Conservation (phyloP, 257 asterid genomes). For the Catharanthus roseus region DNA sequence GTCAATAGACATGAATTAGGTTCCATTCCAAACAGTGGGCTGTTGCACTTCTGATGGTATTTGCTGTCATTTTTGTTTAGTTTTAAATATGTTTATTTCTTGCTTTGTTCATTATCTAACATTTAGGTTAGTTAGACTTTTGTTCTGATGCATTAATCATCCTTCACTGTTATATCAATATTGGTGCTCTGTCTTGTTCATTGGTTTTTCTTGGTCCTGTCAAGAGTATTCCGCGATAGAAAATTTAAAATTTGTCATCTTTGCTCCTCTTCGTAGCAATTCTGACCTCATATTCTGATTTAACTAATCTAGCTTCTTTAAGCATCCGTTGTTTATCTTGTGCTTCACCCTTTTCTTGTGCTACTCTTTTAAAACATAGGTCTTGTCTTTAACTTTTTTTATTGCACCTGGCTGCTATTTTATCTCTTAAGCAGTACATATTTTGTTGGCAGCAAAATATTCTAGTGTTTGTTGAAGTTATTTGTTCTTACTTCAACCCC, state of each 20-base stretch:
- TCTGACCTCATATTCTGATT: not conserved
- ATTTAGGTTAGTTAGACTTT: not conserved
- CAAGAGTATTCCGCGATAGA: not conserved
- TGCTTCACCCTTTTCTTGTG: not conserved
- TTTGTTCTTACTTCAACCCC: not conserved
- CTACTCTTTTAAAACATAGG: not conserved
- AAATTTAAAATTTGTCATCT: not conserved
- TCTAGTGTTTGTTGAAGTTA: not conserved
- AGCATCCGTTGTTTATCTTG: not conserved
- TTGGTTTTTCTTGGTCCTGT: not conserved
- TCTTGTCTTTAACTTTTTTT: not conserved
- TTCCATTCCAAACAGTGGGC: not conserved
- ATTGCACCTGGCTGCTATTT: not conserved
- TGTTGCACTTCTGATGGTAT: not conserved
- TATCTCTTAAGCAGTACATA: not conserved
- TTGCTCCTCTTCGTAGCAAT: not conserved
- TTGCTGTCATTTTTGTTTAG: not conserved
- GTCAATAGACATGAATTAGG: not conserved
- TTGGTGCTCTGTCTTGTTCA: not conserved
- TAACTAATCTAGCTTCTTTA: not conserved
- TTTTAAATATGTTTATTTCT: not conserved
- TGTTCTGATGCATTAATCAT: not conserved
- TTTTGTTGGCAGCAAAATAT: not conserved
- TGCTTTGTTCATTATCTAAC: not conserved
- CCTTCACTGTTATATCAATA: not conserved